phyloP scores from a whole-genome alignment of 495 filamentous ascomycete species.

The Xylaria sp. region DNA sequence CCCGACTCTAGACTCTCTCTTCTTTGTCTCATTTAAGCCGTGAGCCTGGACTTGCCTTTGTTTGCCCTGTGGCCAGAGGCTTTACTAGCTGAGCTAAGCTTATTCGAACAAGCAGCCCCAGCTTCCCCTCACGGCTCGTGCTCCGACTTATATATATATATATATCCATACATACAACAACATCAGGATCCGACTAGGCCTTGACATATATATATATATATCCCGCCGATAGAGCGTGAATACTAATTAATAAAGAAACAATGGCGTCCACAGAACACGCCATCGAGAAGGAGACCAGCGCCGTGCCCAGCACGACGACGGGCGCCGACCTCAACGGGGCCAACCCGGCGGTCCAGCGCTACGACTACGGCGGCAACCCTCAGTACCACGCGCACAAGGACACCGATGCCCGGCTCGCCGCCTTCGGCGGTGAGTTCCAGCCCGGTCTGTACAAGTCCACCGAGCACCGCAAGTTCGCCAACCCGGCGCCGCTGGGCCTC shows the following conservation, averaged over 20 bases:
- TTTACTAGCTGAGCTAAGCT: slow-evolving; percentile 1
- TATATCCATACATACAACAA: no score
- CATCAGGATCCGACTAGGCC: background rate
- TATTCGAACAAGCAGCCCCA: background rate
- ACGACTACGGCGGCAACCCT: slow-evolving; percentile 69
- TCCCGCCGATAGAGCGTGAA: background rate
- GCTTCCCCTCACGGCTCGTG: background rate
- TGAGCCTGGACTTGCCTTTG: background rate
- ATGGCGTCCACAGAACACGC: slow-evolving; percentile 39
- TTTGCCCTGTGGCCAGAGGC: no score
- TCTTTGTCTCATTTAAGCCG: slow-evolving; percentile 15
- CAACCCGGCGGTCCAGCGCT: slow-evolving; percentile 37
- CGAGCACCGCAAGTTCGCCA: slow-evolving; percentile 81
- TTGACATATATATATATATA: no score
- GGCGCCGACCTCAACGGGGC: slow-evolving; percentile 42
- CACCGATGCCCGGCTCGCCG: slow-evolving; percentile 67
- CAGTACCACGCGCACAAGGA: slow-evolving; percentile 72
- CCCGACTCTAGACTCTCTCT: background rate
- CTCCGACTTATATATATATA: background rate
- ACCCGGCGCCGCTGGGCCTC: slow-evolving; percentile 86
- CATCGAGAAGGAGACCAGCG: slow-evolving; percentile 44
- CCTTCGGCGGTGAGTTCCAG: slow-evolving; percentile 97
- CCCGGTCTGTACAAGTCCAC: slow-evolving; percentile 86
- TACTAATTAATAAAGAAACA: background rate
- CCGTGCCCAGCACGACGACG: slow-evolving; percentile 35